Conservation (phyloP, 1,139 yeast genomes). For the Zygoascus sp. region DNA sequence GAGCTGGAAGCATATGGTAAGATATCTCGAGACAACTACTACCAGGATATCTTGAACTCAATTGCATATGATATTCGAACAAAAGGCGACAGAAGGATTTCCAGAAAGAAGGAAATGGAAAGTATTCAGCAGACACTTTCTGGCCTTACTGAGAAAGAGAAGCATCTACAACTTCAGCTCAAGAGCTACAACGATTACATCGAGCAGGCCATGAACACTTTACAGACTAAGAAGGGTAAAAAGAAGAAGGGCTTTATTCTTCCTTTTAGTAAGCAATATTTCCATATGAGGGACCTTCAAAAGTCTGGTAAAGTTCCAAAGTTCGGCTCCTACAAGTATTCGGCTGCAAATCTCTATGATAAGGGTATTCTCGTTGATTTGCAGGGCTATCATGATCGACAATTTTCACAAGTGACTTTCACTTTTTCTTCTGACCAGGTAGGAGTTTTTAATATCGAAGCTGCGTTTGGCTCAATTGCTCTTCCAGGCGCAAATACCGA, state of each 20-base stretch:
- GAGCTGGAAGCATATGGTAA: constrained; percentile 69
- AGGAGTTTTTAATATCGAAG: constrained; percentile 71
- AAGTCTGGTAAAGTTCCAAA: constrained; percentile 64
- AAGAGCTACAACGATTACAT: constrained; percentile 65
- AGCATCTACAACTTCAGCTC: constrained; percentile 56
- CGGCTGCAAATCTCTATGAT: constrained; percentile 71
- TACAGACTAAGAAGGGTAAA: constrained; percentile 52
- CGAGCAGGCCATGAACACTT: constrained; percentile 57
- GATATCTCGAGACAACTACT: constrained; percentile 63
- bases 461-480: constrained; percentile 45
- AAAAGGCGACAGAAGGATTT: constrained; percentile 63
- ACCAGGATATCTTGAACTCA: constrained; percentile 75
- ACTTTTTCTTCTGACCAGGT: constrained; percentile 73
- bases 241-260: constrained; percentile 46
- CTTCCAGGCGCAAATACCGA: constrained; percentile 51
- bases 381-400: constrained; percentile 44
- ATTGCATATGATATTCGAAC: constrained; percentile 82
- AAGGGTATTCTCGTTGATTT: constrained; percentile 62
- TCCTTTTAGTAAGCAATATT: constrained; percentile 74
- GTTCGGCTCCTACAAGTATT: constrained; percentile 80
- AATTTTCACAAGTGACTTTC: constrained; percentile 64
- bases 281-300: constrained; percentile 68
- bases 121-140: constrained; percentile 57
- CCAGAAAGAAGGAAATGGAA: constrained; percentile 57
- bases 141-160: constrained; percentile 59